Percentiles rank a stretch among this genome's conserved stretches.
These are phyloP conservation scores for Tylopilus rubrobrunneus DNA, from an alignment of 768 basidiomycete genomes.

Conservation along the genomic window DNA sequence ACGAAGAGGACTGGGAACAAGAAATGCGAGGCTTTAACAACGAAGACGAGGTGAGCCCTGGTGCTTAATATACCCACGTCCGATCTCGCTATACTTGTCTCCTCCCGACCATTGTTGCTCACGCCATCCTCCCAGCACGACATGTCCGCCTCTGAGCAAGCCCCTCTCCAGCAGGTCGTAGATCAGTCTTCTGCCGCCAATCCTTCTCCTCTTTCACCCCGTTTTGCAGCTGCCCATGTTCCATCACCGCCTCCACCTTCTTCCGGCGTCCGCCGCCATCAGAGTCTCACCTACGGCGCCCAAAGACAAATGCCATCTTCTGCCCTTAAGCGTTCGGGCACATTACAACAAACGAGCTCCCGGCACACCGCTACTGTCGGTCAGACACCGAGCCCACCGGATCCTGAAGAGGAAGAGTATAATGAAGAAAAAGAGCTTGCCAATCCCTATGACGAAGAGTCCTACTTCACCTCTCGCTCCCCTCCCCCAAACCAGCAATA, in stretches of 20 bases:
- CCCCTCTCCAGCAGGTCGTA: constrained; percentile 46
- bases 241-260: constrained; percentile 72
- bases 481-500: constrained; percentile 40
- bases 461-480: constrained; percentile 48
- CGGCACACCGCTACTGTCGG: constrained; percentile 27
- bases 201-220: constrained; percentile 61
- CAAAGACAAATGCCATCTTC: constrained; percentile 47
- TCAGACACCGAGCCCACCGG: constrained; percentile 43
- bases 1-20: constrained; percentile 84
- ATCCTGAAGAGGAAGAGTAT: constrained; percentile 55
- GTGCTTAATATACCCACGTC: constrained; percentile 1
- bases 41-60: constrained; percentile 60
- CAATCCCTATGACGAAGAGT: constrained; percentile 50
- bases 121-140: constrained; percentile 18
- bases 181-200: constrained; percentile 40
- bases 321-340: constrained; percentile 72
- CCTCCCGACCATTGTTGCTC: not conserved
- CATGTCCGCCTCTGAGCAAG: constrained; percentile 18
- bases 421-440: constrained; percentile 39
- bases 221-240: constrained; percentile 46
- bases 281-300: constrained; percentile 72
- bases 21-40: constrained; percentile 54
- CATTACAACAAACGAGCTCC: constrained; percentile 49
- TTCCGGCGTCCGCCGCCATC: constrained; percentile 73
- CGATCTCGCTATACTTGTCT: not conserved